Base-by-base conservation (phyloP, 192 early-diverging fungal genomes). In the Entophlyctis helioformis region DNA sequence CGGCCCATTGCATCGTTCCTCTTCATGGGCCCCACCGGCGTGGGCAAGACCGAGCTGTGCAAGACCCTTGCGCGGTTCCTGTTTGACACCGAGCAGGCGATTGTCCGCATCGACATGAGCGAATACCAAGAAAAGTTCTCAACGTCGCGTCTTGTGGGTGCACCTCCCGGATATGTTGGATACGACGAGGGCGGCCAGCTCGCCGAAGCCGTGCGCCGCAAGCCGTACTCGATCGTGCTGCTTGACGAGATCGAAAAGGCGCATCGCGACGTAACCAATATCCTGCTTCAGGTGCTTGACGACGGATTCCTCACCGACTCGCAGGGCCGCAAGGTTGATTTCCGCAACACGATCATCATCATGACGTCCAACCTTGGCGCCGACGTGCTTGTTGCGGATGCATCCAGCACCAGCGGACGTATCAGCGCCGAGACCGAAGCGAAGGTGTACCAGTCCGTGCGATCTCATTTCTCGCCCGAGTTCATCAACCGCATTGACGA, bases 201-300 rank as follows among this genome's bases (percentile, higher is more conserved):
- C 37, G 92, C 87, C 3, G 89, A 93, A 58, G 68, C 82, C 7
- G 76, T 93, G 24, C 71, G 90, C 37, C 66, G 84, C 44, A 74
- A 78, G 24, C 87, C 89, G 11, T 91, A 90, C 63, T 75, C 78
- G 15, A 83, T 93, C 8, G 70, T 93, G 8, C 71, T 93, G 18
- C 82, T 93, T 53, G 90, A 93, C 60, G 90, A 93, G 63, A 82
- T 93, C 32, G 90, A 93, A 46, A 93, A 93, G 69, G 89, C 89
- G 1, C 87, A 93, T 31, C 7, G 27, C 2, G 36, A 91, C 42
- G 88, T 92, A 1, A 63, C 78, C 43, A 91, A 92, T 48, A 43
- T 92, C 25, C 68, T 92, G 23, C 65, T 92, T 28, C 89, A 92
- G 57, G 75, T 91, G 0, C 66, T 91, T 10, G 89, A 93, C 56